These are phyloP conservation scores for Fomitopsis pulvina DNA, from an alignment of 768 basidiomycete species.

Conservation along the genomic window DNA sequence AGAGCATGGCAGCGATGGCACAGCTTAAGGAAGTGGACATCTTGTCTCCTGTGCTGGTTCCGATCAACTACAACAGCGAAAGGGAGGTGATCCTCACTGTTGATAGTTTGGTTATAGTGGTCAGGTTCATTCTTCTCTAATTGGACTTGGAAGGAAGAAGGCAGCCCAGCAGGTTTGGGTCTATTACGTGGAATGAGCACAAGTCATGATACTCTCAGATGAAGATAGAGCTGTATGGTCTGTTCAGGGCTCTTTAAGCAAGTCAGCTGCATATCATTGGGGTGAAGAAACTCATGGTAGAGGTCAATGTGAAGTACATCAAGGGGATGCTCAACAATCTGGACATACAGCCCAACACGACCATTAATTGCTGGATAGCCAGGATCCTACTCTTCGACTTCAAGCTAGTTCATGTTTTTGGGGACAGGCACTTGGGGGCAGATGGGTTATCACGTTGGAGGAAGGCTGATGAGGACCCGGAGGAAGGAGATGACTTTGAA, in stretches of 20 bases:
- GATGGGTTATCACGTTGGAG: slow-evolving; percentile 27
- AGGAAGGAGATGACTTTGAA: slow-evolving; percentile 5
- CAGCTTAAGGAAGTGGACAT: slow-evolving; percentile 13
- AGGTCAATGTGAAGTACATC: too few relatives aligned
- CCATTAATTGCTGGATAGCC: slow-evolving; percentile 38
- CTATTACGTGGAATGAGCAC: slow-evolving; percentile 28
- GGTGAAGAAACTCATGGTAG: too few relatives aligned
- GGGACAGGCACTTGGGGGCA: slow-evolving; percentile 13
- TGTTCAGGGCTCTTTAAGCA: slow-evolving; percentile 8
- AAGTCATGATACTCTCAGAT: slow-evolving; percentile 18
- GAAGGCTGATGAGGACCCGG: slow-evolving; percentile 2
- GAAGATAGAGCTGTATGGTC: slow-evolving; percentile 24
- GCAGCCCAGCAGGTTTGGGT: slow-evolving; percentile 27
- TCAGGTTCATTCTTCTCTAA: slow-evolving; percentile 23
- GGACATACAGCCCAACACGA: slow-evolving; percentile 30
- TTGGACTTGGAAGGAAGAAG: slow-evolving; percentile 7
- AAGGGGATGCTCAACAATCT: slow-evolving; percentile 29
- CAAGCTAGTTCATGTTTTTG: slow-evolving; percentile 31
- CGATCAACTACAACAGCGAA: slow-evolving; percentile 18
- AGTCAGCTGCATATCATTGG: background rate
- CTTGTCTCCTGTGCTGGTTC: slow-evolving; percentile 10
- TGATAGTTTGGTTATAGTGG: slow-evolving; percentile 20
- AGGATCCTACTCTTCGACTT: slow-evolving; percentile 33
- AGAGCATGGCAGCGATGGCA: too few relatives aligned
- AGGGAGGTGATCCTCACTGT: slow-evolving; percentile 16